Percentiles rank a stretch among this genome's conserved stretches.
Conservation (phyloP, 2,329 filamentous ascomycete species). For the Trichoderma cornu-damae region DNA sequence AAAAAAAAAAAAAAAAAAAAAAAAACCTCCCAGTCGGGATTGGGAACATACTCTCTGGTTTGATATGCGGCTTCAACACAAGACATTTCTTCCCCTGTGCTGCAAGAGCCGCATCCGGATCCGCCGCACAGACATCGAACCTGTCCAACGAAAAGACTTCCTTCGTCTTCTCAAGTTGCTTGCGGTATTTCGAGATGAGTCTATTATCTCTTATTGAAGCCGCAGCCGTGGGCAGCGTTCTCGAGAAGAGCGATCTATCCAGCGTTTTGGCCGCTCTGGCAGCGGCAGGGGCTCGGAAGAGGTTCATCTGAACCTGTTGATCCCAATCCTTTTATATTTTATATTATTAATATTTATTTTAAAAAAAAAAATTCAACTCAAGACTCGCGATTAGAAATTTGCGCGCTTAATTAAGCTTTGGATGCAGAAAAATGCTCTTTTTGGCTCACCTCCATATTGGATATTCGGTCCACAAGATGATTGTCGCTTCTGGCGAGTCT, state of each 20-base stretch:
- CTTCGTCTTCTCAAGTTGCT: slow-evolving; percentile 57
- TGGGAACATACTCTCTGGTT: slow-evolving; percentile 24
- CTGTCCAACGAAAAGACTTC: slow-evolving; percentile 63
- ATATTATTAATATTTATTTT: too few species aligned
- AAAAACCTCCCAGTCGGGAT: not conserved
- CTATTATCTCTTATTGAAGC: slow-evolving; percentile 71
- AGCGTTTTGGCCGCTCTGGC: slow-evolving; percentile 74
- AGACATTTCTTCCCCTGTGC: slow-evolving; percentile 57
- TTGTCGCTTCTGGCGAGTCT: slow-evolving; percentile 22
- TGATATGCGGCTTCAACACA: slow-evolving; percentile 53
- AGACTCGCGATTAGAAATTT: not conserved
- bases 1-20: too few species aligned
- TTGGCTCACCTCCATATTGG: slow-evolving; percentile 33
- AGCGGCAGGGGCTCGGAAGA: slow-evolving; percentile 68
- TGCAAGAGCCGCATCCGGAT: slow-evolving; percentile 53
- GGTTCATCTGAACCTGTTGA: slow-evolving; percentile 46
- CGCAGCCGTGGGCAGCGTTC: slow-evolving; percentile 69
- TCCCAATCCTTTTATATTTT: slow-evolving; percentile 26
- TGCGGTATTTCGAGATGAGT: slow-evolving; percentile 67
- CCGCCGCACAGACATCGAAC: slow-evolving; percentile 56
- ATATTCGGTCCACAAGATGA: slow-evolving; percentile 20
- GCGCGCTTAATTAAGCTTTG: too few species aligned
- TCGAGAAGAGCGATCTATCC: slow-evolving; percentile 78
- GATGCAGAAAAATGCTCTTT: not conserved
- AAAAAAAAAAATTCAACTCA: too few species aligned